Evolutionary conservation across 2,329 filamentous ascomycete species (phyloP).

Genomic region (Ilyonectria mors-panacis): DNA sequence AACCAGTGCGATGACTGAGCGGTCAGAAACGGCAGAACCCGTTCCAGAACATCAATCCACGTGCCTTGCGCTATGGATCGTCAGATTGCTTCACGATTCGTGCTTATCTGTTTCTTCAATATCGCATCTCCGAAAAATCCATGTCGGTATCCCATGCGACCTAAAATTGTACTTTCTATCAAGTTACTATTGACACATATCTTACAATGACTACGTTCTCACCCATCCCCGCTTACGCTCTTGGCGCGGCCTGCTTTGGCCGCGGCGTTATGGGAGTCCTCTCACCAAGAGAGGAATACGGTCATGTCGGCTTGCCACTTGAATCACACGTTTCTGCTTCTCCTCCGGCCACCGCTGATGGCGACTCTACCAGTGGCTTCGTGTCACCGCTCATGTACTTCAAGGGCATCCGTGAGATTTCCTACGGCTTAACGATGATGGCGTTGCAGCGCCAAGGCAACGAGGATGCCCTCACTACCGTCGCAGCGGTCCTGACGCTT

Average conservation of each 20-base stretch:
- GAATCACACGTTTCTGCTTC: slow-evolving; percentile 18
- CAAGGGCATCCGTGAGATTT: slow-evolving; percentile 54
- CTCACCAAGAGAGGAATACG: slow-evolving; percentile 44
- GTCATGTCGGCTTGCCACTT: slow-evolving; percentile 43
- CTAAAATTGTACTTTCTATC: no score
- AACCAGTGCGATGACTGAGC: neutral
- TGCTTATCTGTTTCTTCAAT: neutral
- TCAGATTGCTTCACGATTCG: neutral
- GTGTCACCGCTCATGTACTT: slow-evolving; percentile 54
- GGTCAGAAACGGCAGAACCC: neutral
- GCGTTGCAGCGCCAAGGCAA: slow-evolving; percentile 50
- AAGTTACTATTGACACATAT: neutral
- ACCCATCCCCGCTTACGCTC: slow-evolving; percentile 41
- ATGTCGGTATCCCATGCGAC: no score
- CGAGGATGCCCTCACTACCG: slow-evolving; percentile 48
- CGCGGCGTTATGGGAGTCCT: slow-evolving; percentile 46
- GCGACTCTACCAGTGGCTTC: neutral
- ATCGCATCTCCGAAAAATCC: neutral
- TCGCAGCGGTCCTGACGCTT: slow-evolving; percentile 48
- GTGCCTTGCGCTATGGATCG: no score
- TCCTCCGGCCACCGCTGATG: neutral
- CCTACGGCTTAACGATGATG: slow-evolving; percentile 50
- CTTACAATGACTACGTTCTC: slow-evolving; percentile 43
- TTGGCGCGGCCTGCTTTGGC: slow-evolving; percentile 43
- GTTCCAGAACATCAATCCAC: neutral